Percentiles rank a stretch among this genome's conserved stretches.
phyloP scores from a whole-genome alignment of 768 basidiomycete genomes.

The Amanita subjunquillea region DNA sequence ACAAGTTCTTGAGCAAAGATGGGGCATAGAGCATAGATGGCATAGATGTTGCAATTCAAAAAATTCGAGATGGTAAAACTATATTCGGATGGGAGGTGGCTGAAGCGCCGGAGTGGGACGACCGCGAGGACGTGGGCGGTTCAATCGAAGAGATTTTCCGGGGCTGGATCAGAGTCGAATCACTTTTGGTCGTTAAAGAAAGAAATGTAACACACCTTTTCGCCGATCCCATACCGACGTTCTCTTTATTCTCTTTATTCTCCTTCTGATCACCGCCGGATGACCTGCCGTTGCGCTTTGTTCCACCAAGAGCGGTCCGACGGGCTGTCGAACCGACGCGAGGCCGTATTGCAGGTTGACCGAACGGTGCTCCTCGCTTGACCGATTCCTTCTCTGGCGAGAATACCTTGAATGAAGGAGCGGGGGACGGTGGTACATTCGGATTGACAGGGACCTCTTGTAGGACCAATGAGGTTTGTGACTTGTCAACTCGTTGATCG shows the following conservation, averaged over 20 bases:
- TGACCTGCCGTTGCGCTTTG: conserved; percentile 47
- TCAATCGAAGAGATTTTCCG: conserved; percentile 36
- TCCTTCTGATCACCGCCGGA: conserved; percentile 43
- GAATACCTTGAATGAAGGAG: conserved; percentile 29
- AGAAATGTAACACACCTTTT: conserved; percentile 42
- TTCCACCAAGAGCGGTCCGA: conserved; percentile 50
- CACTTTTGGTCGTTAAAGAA: neutral
- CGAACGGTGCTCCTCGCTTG: conserved; percentile 28
- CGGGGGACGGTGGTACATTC: conserved; percentile 1
- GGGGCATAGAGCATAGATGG: conserved; percentile 1
- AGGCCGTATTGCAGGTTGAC: conserved; percentile 30
- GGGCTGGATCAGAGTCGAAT: conserved; percentile 20
- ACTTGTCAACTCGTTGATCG: conserved; percentile 9
- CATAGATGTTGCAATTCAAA: neutral
- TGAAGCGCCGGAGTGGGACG: conserved; percentile 34
- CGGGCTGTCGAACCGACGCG: conserved; percentile 46
- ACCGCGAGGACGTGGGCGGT: conserved; percentile 39
- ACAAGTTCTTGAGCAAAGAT: neutral
- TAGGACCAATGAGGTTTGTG: conserved; percentile 10
- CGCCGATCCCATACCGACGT: conserved; percentile 25
- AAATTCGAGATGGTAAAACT: neutral
- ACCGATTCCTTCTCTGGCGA: conserved; percentile 16
- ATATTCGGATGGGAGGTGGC: conserved; percentile 26
- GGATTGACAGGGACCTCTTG: neutral
- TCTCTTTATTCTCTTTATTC: conserved; percentile 18